Base-by-base conservation (phyloP, 2,329 filamentous ascomycete species). In the Coleophoma cylindrospora region DNA sequence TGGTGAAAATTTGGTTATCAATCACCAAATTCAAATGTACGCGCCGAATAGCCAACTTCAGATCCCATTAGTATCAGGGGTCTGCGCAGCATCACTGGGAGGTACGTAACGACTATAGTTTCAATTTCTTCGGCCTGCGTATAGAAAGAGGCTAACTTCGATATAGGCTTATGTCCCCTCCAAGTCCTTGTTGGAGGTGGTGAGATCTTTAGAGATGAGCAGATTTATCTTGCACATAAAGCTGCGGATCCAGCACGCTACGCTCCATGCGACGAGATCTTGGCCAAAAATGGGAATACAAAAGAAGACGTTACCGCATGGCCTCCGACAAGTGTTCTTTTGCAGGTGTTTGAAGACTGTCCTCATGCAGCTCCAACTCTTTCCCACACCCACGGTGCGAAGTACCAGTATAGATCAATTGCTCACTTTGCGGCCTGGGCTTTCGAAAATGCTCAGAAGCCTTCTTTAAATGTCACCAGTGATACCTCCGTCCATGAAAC, bases 351-450 rank as follows among this genome's bases (percentile, higher is more conserved):
- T 89, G 91, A 96, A 51, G 86, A 95, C 60, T 74, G 96, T 3
- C 96, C 91, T 61, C 91, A 96, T 63, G 91, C 95, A 4, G 84
- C 86, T 0, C 89, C 91, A 1, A 95, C 91, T 0, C 76, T 96
- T 15, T 94, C 89, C 59, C 96, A 95, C 66, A 96, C 91, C 0
- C 80, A 84, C 15, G 91, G 91, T 0, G 92, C 91, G 45, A 96
- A 96, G 66, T 87, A 86, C 69, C 95, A 96, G 89, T 96, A 89
- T 64, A 80, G 91, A 34, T 87, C 88, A 2, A 83, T 96, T 47
- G 87, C 92, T 0, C 91, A 96, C 57, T 96, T 97, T 61, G 86
- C 89, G 2, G 89, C 91, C 0, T 96, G 91, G 91, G 87, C 86
- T 0, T 75, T 96, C 17, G 89, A 90, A 1, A 76, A 85, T 52